These are phyloP conservation scores for Globisporangium iwayamae DNA, from an alignment of 352 stramenopile species.

Conservation along the genomic window DNA sequence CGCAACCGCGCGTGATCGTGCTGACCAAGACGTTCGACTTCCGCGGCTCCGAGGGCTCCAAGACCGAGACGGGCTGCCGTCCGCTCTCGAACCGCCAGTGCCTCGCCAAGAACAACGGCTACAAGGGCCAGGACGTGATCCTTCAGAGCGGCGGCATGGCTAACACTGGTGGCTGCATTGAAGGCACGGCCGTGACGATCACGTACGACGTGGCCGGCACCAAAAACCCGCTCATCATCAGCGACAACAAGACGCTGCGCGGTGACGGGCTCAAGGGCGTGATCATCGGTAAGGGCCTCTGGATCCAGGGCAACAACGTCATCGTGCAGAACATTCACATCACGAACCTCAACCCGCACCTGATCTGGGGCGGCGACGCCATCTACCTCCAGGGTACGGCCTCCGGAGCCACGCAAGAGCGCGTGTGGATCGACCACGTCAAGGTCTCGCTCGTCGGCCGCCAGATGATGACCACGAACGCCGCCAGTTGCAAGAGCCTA, in stretches of 20 bases:
- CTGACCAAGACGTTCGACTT: conserved; percentile 51
- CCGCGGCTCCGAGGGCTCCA: conserved; percentile 40
- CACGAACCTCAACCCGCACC: conserved; percentile 36
- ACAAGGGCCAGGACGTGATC: conserved; percentile 53
- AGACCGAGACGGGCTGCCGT: conserved; percentile 43
- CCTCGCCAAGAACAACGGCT: conserved; percentile 48
- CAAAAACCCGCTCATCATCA: conserved; percentile 27
- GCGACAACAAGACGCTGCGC: conserved; percentile 35
- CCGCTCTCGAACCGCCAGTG: conserved; percentile 37
- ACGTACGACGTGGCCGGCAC: conserved; percentile 38
- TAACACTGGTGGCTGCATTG: conserved; percentile 44
- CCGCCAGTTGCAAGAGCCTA: conserved; percentile 24
- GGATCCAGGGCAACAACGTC: conserved; percentile 31
- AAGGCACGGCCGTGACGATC: conserved; percentile 30
- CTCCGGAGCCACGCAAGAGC: conserved; percentile 16
- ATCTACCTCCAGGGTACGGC: conserved; percentile 19
- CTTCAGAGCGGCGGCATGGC: conserved; percentile 44
- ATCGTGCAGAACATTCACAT: conserved; percentile 40
- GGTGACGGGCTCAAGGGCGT: conserved; percentile 26
- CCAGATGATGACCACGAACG: conserved; percentile 33
- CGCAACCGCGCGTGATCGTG: conserved; percentile 42
- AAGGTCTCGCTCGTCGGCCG: conserved; percentile 24
- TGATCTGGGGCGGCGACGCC: conserved; percentile 20
- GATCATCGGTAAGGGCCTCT: conserved; percentile 33
- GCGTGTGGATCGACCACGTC: conserved; percentile 41